Evolutionary conservation across 2,329 filamentous ascomycete genomes (phyloP), one percentile per base, ranked within the genome.

Genomic region (Hypomyces rosellus): DNA sequence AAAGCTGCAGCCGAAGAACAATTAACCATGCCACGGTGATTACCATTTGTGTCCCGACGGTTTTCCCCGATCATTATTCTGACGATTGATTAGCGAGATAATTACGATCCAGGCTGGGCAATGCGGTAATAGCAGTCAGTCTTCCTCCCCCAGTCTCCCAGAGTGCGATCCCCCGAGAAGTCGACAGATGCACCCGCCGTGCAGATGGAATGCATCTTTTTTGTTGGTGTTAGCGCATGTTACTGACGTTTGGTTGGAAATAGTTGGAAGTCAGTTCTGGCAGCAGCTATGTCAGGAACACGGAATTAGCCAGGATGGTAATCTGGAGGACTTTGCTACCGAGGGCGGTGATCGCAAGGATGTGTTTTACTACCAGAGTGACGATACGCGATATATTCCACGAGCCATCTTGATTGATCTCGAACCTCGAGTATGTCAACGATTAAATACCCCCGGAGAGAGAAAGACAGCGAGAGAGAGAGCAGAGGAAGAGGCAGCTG

Each of bases 41-140:
- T 15, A 14, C 11, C 1, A 11, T 14, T 14, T 37, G 46, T n/a
- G 4, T 16, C 38, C 41, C 38, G 13, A 15, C 15, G 25, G 11
- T 20, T 14, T 20, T 14, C 8, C 16, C 52, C 51, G 50, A 56
- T 52, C 57, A 58, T 59, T 61, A 55, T 48, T 45, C 50, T 58
- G 16, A 53, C 43, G 7, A 20, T 9, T 22, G 20, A n/a, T 20
- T 50, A 96, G 93, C 73, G 93, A 99, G 81, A 99, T 99, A 64
- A 99, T 99, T 72, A 99, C 95, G 55, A 87, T 99, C 63, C 93
- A 99, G 74, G 92, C 95, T 58, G 93, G 93, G 80, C 93, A 97
- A 74, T 97, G 93, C 80, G 93, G 92, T 81, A 97, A 97, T 75
- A 96, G 91, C 82, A 92, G 91, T 96, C 68, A 77, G 88, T 87